A percentile compares a stretch with the other conserved stretches of the same genome.
These are phyloP conservation scores for Moricandia moricandioides DNA, from an alignment of 345 rosid genomes.

Conservation along the genomic window DNA sequence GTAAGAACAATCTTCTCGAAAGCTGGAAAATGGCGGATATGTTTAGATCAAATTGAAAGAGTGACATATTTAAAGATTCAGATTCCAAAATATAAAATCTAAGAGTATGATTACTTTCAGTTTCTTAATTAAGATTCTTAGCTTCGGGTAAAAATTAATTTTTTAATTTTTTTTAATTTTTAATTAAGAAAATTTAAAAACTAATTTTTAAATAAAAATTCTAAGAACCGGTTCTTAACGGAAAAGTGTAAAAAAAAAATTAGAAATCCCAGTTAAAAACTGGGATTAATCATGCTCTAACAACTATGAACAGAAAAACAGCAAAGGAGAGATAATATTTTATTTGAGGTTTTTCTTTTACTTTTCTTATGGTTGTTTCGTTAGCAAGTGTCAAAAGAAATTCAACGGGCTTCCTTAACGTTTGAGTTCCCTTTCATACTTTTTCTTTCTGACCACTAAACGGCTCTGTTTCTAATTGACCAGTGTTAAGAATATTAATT, in stretches of 20 bases:
- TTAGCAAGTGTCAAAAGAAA: slow-evolving; percentile 11
- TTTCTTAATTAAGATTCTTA: no score
- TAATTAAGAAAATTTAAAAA: no score
- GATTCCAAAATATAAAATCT: slow-evolving; percentile 32
- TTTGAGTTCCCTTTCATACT: slow-evolving; percentile 1
- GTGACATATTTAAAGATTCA: slow-evolving; percentile 16
- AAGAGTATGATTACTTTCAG: no score
- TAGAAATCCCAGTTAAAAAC: no score
- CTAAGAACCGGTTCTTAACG: no score
- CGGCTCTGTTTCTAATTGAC: background rate
- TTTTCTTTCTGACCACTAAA: slow-evolving; percentile 17
- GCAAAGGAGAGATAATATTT: slow-evolving; percentile 1
- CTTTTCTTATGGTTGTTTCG: background rate
- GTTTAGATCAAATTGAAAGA: slow-evolving; percentile 13
- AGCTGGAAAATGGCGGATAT: background rate
- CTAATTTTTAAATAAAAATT: no score
- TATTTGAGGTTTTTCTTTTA: background rate
- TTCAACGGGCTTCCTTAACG: slow-evolving; percentile 15
- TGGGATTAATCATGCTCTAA: no score
- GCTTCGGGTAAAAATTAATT: no score
- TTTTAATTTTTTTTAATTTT: no score
- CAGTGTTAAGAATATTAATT: background rate
- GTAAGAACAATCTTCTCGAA: slow-evolving; percentile 17
- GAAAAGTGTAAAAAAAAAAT: no score
- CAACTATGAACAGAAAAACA: slow-evolving; percentile 31